Evolutionary conservation across 179 eudicot species (phyloP), one percentile per base, ranked within the genome.

Genomic region (Pouteria campechiana): DNA sequence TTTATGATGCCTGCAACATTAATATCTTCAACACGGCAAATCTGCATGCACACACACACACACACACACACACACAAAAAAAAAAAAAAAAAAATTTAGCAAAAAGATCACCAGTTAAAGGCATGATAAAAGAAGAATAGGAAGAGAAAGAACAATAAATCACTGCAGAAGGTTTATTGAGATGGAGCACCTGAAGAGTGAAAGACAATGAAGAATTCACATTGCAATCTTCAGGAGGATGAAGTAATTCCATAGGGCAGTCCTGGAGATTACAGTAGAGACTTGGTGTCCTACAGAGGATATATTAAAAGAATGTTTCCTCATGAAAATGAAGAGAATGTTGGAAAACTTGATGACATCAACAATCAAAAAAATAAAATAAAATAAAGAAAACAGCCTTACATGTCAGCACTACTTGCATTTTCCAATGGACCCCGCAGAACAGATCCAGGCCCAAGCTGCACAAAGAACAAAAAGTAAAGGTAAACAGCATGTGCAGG

Each of bases 201-300:
- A 90, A 90, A 34, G 93, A 42, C 53, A 90, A 52, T 41, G 98
- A 78, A 61, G 93, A 74, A 55, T 90, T 90, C 64, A 90, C 74
- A 50, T 77, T 85, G 78, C 98, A 90, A 61, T 85, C 95, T 53
- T 90, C 95, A 31, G 93, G 95, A 31, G 98, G 98, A 72, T 79
- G 90, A 46, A 90, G 64, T 55, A 90, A 71, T 63, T 90, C 95
- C 27, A 17, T 43, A 31, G 98, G 98, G 65, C 98, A 90, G 60
- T 71, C 77, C 38, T 49, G 58, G 50, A 49, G 73, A 51, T 78
- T 80, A 65, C 98, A 90, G 55, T 72, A 73, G 49, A 84, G 87
- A 52, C 48, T 70, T 15, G 92, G 83, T 25, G 67, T 60, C 79
- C 97, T 89, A 52, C 18, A 40, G n/a, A n/a, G n/a, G n/a, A 46